These are phyloP conservation scores for Colletotrichum australisinense DNA, from an alignment of 2,329 filamentous ascomycete species.

Conservation along the genomic window DNA sequence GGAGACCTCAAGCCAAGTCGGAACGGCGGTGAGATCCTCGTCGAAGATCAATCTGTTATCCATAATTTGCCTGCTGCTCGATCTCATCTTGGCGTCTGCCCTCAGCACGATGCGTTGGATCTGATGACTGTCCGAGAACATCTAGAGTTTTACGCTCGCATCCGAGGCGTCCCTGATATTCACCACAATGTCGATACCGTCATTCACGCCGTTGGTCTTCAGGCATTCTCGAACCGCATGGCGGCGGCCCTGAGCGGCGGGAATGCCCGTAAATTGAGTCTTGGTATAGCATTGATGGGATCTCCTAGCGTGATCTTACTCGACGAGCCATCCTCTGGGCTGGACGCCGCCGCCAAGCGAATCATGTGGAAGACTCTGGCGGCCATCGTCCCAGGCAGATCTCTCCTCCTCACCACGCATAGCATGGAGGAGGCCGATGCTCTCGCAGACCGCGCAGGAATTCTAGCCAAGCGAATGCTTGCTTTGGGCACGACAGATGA, in stretches of 20 bases:
- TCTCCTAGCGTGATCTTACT: conserved; percentile 89
- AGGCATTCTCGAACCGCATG: conserved; percentile 77
- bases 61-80: conserved; percentile 78
- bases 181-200: conserved; percentile 83
- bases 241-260: conserved; percentile 86
- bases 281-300: conserved; percentile 92
- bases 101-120: conserved; percentile 89
- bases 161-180: conserved; percentile 81
- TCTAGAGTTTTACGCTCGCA: conserved; percentile 86
- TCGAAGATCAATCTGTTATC: conserved; percentile 83
- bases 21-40: conserved; percentile 81
- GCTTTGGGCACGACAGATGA: conserved; percentile 82
- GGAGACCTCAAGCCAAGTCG: conserved; percentile 83
- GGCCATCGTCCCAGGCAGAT: conserved; percentile 79
- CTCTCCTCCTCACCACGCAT: conserved; percentile 89
- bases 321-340: conserved; percentile 88
- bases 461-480: conserved; percentile 87
- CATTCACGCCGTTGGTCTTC: conserved; percentile 82
- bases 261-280: conserved; percentile 91
- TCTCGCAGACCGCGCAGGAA: conserved; percentile 84
- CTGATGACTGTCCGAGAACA: conserved; percentile 91
- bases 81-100: conserved; percentile 87
- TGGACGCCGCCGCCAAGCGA: conserved; percentile 91
- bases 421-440: conserved; percentile 97
- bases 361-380: conserved; percentile 92